phyloP scores from a whole-genome alignment of 1,139 yeast genomes.

The Magnusiomyces tetraspermus region DNA sequence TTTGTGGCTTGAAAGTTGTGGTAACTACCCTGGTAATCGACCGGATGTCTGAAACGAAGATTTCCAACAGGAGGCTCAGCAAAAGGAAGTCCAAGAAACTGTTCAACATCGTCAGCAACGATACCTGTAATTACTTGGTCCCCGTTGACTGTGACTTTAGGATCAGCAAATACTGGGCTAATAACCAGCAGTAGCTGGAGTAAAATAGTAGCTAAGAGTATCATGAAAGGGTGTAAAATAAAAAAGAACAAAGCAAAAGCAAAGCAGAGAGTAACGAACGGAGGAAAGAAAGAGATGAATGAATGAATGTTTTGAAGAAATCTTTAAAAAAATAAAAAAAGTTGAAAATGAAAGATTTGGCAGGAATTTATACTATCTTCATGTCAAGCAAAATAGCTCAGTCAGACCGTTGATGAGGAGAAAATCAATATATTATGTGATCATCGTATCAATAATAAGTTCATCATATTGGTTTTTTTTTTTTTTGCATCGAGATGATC shows the following conservation, averaged over 20 bases:
- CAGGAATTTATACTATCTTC: too few species aligned
- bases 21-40: constrained; percentile 4
- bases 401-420: too few species aligned
- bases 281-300: too few species aligned
- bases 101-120: constrained; percentile 14
- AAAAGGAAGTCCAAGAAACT: constrained; percentile 23
- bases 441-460: too few species aligned
- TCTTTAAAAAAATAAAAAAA: too few species aligned
- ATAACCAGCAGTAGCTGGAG: neutral
- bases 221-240: neutral
- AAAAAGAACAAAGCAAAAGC: constrained; percentile 1
- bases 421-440: too few species aligned
- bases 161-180: neutral
- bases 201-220: neutral
- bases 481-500: too few species aligned
- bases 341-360: too few species aligned
- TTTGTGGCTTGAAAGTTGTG: constrained; percentile 6
- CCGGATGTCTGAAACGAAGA: constrained; percentile 19
- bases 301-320: too few species aligned
- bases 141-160: constrained; percentile 7
- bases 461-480: too few species aligned
- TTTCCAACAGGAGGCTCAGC: constrained; percentile 23
- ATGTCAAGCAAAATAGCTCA: too few species aligned
- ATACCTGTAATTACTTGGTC: constrained; percentile 10
- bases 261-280: too few species aligned